phyloP scores from a whole-genome alignment of 495 filamentous ascomycete genomes.

The Lepidopterella palustris region DNA sequence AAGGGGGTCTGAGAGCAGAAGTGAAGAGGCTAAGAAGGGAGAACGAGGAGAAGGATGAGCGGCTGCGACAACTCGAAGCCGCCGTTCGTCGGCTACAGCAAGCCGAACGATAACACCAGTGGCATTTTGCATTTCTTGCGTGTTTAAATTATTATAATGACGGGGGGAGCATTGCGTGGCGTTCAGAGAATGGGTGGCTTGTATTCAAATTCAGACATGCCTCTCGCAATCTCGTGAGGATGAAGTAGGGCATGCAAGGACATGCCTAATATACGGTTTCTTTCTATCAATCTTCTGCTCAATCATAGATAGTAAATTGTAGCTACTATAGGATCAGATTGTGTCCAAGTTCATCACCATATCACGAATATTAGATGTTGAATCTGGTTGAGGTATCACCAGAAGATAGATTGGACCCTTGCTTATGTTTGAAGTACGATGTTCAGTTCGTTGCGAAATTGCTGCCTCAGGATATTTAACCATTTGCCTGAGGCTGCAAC shows the following conservation, averaged over 20 bases:
- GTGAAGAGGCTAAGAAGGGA: slow-evolving; percentile 52
- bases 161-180: neutral
- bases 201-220: neutral
- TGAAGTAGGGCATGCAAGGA: neutral
- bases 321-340: neutral
- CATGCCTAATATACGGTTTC: neutral
- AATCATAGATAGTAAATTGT: neutral
- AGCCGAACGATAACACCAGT: slow-evolving; percentile 2
- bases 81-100: slow-evolving; percentile 18
- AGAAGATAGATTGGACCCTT: too few species aligned
- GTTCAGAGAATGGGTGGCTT: neutral
- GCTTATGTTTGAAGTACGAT: too few species aligned
- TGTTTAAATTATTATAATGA: neutral
- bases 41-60: slow-evolving; percentile 38
- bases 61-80: slow-evolving; percentile 28
- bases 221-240: neutral
- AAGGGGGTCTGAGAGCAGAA: slow-evolving; percentile 49
- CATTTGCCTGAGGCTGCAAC: too few species aligned
- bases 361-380: too few species aligned
- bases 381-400: too few species aligned
- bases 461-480: neutral
- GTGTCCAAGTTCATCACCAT: neutral
- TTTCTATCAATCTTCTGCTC: neutral
- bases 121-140: neutral
- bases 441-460: too few species aligned